A percentile compares a stretch with the other conserved stretches of the same genome.
These are phyloP conservation scores for Eucalyptus sp. DNA, from an alignment of 345 rosid species.

Conservation along the genomic window DNA sequence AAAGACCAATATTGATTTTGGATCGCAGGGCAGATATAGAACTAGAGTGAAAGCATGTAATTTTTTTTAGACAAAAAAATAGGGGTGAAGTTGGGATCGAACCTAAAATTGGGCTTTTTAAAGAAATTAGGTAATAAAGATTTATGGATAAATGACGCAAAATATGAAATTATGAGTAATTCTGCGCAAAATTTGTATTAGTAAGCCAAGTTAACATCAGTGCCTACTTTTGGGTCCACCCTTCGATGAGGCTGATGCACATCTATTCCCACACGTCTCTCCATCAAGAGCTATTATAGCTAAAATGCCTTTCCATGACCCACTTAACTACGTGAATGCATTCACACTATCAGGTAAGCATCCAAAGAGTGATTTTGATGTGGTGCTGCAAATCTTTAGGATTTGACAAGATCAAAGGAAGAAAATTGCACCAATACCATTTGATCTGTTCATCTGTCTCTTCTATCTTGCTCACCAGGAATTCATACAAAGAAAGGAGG, in stretches of 20 bases:
- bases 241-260: neutral
- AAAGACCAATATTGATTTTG: neutral
- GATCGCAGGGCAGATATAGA: accelerated
- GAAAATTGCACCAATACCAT: neutral
- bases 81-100: neutral
- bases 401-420: neutral
- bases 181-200: neutral
- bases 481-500: neutral
- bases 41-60: too few relatives aligned
- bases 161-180: neutral
- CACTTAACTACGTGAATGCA: neutral
- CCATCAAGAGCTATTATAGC: neutral
- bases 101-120: neutral
- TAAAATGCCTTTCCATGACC: neutral
- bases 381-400: neutral
- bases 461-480: neutral
- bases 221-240: neutral
- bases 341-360: too few relatives aligned
- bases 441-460: neutral
- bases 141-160: neutral
- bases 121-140: neutral
- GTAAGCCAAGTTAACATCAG: neutral
- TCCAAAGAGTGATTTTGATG: neutral
- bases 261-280: neutral
- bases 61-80: neutral